phyloP scores from a whole-genome alignment of 495 filamentous ascomycete genomes.

The Amorphotheca resinae region DNA sequence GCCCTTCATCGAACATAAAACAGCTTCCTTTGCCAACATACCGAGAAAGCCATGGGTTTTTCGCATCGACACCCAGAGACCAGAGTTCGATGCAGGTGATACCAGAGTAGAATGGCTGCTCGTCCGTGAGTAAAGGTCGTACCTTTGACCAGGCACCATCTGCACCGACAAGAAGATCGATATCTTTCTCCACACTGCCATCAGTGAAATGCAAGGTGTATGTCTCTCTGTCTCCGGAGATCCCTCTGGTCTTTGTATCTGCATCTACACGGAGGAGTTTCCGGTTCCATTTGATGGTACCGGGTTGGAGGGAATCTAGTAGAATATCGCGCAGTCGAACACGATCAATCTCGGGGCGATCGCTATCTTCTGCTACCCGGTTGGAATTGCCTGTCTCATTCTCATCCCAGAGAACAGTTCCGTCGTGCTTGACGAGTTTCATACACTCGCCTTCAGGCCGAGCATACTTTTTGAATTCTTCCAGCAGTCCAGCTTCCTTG shows the following conservation, averaged over 20 bases:
- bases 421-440: constrained; percentile 17
- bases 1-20: constrained; percentile 29
- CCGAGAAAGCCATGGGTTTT: constrained; percentile 22
- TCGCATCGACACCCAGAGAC: constrained; percentile 22
- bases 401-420: constrained; percentile 20
- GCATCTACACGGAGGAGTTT: constrained; percentile 5
- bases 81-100: constrained; percentile 27
- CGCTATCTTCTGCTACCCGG: neutral
- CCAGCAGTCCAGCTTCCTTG: constrained; percentile 35
- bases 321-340: constrained; percentile 16
- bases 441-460: constrained; percentile 31
- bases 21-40: constrained; percentile 34
- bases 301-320: constrained; percentile 8
- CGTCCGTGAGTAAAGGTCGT: constrained; percentile 33
- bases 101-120: constrained; percentile 37
- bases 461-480: constrained; percentile 32
- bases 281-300: constrained; percentile 11
- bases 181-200: constrained; percentile 14
- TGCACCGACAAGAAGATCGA: constrained; percentile 47
- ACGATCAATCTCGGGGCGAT: constrained; percentile 21
- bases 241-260: neutral
- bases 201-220: constrained; percentile 10
- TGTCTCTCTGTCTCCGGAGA: constrained; percentile 1
- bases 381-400: constrained; percentile 3
- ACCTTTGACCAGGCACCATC: constrained; percentile 51